These are phyloP conservation scores for Chionographis japonica DNA, from an alignment of 106 monocot genomes.

Conservation along the genomic window DNA sequence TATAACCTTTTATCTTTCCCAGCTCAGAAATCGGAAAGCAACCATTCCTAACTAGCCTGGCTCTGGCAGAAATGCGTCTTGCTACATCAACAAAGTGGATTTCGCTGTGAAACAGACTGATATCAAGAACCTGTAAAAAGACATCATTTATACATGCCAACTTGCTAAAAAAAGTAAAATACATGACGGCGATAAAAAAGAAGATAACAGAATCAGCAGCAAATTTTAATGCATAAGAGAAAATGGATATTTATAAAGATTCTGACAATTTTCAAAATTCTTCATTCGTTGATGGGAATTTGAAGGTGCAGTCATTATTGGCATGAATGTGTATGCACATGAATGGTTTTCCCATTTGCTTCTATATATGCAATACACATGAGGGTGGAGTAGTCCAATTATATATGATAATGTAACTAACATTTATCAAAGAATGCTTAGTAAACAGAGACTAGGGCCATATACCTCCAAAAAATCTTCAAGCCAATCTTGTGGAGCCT, in stretches of 20 bases:
- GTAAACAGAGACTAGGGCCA: not conserved
- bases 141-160: not conserved
- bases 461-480: conserved; percentile 55
- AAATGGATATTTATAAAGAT: not conserved
- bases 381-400: no score
- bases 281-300: no score
- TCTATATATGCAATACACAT: no score
- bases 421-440: not conserved
- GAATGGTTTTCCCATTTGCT: no score
- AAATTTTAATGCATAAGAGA: conserved; percentile 1
- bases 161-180: not conserved
- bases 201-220: not conserved
- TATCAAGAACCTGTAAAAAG: conserved; percentile 39
- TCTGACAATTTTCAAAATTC: no score
- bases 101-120: conserved; percentile 9
- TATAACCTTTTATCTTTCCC: conserved; percentile 42
- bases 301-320: no score
- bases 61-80: conserved; percentile 38
- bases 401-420: no score
- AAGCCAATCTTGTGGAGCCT: conserved; percentile 59
- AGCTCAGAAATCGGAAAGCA: conserved; percentile 52
- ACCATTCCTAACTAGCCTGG: conserved; percentile 45
- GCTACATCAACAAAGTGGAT: conserved; percentile 25
- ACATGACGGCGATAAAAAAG: not conserved
- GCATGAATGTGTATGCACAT: no score